Evolutionary conservation across 768 basidiomycete genomes (phyloP), one percentile per base, ranked within the genome.

Genomic region (Trametes maxima): DNA sequence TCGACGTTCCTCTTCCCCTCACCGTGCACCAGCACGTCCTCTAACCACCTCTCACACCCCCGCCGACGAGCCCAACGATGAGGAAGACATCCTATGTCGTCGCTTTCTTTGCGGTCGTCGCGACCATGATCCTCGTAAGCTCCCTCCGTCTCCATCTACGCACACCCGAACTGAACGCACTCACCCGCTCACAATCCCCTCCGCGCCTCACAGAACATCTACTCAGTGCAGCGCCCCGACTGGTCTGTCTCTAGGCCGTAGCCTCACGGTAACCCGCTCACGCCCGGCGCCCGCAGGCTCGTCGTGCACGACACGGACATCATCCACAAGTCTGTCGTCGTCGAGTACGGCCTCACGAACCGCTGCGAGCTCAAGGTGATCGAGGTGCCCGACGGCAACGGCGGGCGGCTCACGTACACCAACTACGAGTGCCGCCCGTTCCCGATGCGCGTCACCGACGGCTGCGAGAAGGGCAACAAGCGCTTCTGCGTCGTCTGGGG

Each of bases 1-100:
- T 28, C 46, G 36, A 24, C 52, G n/a, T n/a, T 25, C 19, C 19
- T 19, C 19, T 40, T 21, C 48, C 47, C 35, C 44, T n/a, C 48
- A 13, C 45, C 28, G 53, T 24, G 50, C 40, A 16, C 11, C 55
- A 40, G 54, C 54, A 55, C 54, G 54, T 19, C 28, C 33, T 17
- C 53, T 44, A 16, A 21, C 39, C 22, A 12, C 43, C 28, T 13
- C n/a, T 49, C 51, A 5, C 54, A 45, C 44, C 44, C 19, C 5
- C 7, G 36, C 19, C 12, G 2, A 33, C 17, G n/a, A 69, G 54
- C 28, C 16, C 7, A 43, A 50, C 10, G 16, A 88, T 90, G 88
- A 79, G 88, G 64, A 89, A 88, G 68, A 83, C 80, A 0, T 90
- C 87, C 0, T 91, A 91, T 64, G 82, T 81, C 25, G 63, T 88